Conservation (phyloP, 2,329 filamentous ascomycete species). For the Aspergillus sp. region DNA sequence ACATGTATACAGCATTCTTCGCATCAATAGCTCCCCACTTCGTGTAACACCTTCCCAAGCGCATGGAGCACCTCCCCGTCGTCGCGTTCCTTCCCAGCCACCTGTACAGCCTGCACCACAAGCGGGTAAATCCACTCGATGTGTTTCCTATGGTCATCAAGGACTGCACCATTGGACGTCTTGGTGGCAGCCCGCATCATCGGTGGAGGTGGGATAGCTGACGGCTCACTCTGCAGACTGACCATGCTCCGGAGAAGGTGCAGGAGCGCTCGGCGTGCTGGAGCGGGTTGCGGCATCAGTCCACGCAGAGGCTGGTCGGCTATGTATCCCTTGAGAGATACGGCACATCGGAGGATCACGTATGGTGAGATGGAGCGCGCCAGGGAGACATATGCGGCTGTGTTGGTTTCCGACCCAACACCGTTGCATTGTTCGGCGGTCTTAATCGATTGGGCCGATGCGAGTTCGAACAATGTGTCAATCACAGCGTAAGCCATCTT, state of each 20-base stretch:
- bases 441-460: constrained; percentile 48
- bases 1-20: neutral
- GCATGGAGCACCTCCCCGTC: constrained; percentile 43
- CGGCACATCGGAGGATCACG: constrained; percentile 74
- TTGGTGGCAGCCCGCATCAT: constrained; percentile 6
- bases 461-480: constrained; percentile 71
- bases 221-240: constrained; percentile 64
- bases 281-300: constrained; percentile 80
- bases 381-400: constrained; percentile 55
- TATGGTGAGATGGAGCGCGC: constrained; percentile 75
- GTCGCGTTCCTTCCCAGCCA: constrained; percentile 40
- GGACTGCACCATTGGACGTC: constrained; percentile 27
- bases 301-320: constrained; percentile 89
- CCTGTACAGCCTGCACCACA: constrained; percentile 39
- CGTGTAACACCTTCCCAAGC: constrained; percentile 59
- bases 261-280: constrained; percentile 73
- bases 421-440: constrained; percentile 15
- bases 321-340: constrained; percentile 80
- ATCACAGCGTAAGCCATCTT: constrained; percentile 78
- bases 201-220: constrained; percentile 59
- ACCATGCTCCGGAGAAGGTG: constrained; percentile 68
- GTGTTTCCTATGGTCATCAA: constrained; percentile 62
- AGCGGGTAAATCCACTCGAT: constrained; percentile 78
- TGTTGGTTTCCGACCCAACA: constrained; percentile 3
- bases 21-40: constrained; percentile 47